Base-by-base conservation (phyloP, 176 grass and related monocot species). In the Dactylis glomerata region DNA sequence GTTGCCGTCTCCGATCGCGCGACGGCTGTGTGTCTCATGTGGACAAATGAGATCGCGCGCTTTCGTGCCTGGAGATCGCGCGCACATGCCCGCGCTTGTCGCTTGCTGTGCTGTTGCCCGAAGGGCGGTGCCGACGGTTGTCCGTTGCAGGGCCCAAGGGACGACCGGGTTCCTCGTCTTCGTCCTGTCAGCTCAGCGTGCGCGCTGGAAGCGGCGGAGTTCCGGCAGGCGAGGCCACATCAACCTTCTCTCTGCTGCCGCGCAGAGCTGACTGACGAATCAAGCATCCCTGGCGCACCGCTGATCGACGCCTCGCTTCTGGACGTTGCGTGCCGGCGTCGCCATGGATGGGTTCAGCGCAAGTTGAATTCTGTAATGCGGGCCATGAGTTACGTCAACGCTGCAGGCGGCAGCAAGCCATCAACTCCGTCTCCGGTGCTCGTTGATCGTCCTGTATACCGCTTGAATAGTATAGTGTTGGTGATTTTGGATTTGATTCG, bases 331-430 rank as follows among this genome's bases (percentile, higher is more conserved):
- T 56, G 47, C 33, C 9, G 6, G 7, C 14, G 13, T 31, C 9
- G 8, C 16, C 77, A n/a, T 20, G 56, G 11, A 33, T 16, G 38
- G n/a, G 10, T 22, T n/a, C n/a, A n/a, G n/a, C n/a, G n/a, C n/a
- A n/a, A n/a, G n/a, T n/a, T n/a, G n/a, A n/a, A n/a, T n/a, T n/a
- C n/a, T n/a, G n/a, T n/a, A n/a, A n/a, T n/a, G n/a, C n/a, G n/a
- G n/a, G n/a, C 61, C 78, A 24, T 51, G 2, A 67, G 51, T 67
- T 46, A n/a, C 26, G 78, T 68, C 61, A 81, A 68, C 79, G 45
- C 44, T 51, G 57, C 59, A 49, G 37, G 76, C 33, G 31, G 19
- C 33, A 36, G 75, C 56, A 27, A 59, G 56, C 56, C 50, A 27
- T 52, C n/a, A 26, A 24, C 22, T 78, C 75, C 41, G 41, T 7